These are phyloP conservation scores for Sporisorium exsertum DNA, from an alignment of 1,284 basidiomycete species.

Conservation along the genomic window DNA sequence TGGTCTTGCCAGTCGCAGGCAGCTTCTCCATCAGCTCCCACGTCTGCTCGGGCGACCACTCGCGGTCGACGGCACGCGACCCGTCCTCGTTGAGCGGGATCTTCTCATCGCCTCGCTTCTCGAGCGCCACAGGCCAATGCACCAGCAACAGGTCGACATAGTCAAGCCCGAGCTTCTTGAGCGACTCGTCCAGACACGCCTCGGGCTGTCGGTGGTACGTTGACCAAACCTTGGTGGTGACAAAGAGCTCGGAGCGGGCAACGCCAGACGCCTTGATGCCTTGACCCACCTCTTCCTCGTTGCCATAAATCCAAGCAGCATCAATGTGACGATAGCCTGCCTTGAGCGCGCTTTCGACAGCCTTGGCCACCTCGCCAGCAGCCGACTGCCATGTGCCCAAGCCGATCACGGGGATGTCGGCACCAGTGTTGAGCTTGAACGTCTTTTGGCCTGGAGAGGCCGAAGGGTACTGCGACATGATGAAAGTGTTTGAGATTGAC, in stretches of 20 bases:
- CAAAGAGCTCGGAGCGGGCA: conserved; percentile 82
- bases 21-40: conserved; percentile 86
- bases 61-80: conserved; percentile 74
- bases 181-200: conserved; percentile 78
- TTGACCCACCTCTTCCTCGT: conserved; percentile 85
- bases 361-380: conserved; percentile 71
- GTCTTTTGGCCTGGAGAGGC: conserved; percentile 50
- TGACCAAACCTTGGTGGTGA: conserved; percentile 83
- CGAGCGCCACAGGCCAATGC: conserved; percentile 73
- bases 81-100: conserved; percentile 76
- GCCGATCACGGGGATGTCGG: conserved; percentile 63
- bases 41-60: conserved; percentile 78
- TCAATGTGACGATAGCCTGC: conserved; percentile 45
- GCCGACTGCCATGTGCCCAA: conserved; percentile 58
- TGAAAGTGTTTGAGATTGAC: not conserved
- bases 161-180: conserved; percentile 79
- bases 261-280: conserved; percentile 80
- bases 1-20: conserved; percentile 77
- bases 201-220: conserved; percentile 70
- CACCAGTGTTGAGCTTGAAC: conserved; percentile 69
- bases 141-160: conserved; percentile 79
- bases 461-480: conserved; percentile 49
- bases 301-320: conserved; percentile 70
- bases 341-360: conserved; percentile 69
- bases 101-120: conserved; percentile 77